Base-by-base conservation (phyloP, 306 rosid species). In the Malus sieversii region DNA sequence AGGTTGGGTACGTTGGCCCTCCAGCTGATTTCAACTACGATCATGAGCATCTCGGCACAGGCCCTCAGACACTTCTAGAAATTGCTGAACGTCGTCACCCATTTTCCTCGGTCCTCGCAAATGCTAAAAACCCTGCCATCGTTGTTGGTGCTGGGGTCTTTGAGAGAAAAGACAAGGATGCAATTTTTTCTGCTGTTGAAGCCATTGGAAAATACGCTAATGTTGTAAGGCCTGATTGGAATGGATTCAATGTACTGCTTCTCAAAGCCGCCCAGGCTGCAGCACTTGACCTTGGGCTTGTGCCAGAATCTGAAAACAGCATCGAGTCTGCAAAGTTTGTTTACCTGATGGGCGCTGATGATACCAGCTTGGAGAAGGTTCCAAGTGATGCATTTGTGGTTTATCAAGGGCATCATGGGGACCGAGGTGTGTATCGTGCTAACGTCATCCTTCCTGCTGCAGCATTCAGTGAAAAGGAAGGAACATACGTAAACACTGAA, bases 331-430 rank as follows among this genome's bases (percentile, higher is more conserved):
- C 98, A n/a, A 96, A 96, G 80, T 88, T 96, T 72, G 86, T 96
- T 71, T 96, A 90, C 76, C 76, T 96, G 87, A 90, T 96, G 97
- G 99, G 99, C 76, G 93, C 98, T n/a, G 99, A 96, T 86, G 99
- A 96, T 82, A 73, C 84, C 46, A 74, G 85, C 86, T 11, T 89
- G n/a, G 92, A 87, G 71, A 85, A 86, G 85, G 83, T 96, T 75
- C 93, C 97, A 0, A 44, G 53, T 4, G 97, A 96, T 80, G 96
- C 98, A 15, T 96, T 96, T 85, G 98, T 96, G 77, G 98, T 96
- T 70, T 92, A 96, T 80, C 99, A 95, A 85, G 99, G 99, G 65
- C 99, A 95, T 80, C 99, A 96, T 53, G 99, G 99, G 7, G 99
- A 96, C 83, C 82, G 68, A 63, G 69, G 93, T 69, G 99, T 96